Evolutionary conservation across 1,284 basidiomycete genomes (phyloP).

Genomic region (Ceratobasidium sp.): DNA sequence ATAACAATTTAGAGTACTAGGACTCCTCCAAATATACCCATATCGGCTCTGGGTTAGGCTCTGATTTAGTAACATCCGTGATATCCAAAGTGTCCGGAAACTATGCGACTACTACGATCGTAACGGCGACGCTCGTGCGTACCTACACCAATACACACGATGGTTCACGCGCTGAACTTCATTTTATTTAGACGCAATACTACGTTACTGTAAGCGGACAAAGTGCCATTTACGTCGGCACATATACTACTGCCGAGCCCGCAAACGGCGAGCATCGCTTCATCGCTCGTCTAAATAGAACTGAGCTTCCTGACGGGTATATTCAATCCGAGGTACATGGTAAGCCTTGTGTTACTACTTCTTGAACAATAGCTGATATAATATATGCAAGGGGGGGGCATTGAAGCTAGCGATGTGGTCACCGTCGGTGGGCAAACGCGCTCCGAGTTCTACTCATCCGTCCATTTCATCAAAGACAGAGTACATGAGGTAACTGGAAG

Average conservation of each 20-base stretch:
- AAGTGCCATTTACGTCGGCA: constrained; percentile 46
- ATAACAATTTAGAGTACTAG: constrained; percentile 42
- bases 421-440: too few relatives aligned
- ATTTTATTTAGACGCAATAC: constrained; percentile 40
- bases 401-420: too few relatives aligned
- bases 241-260: constrained; percentile 56
- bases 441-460: constrained; percentile 68
- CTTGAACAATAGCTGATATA: too few relatives aligned
- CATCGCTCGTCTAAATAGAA: constrained; percentile 63
- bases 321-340: constrained; percentile 58
- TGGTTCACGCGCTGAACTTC: too few relatives aligned
- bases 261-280: constrained; percentile 64
- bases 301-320: constrained; percentile 60
- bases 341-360: too few relatives aligned
- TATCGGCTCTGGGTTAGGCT: constrained; percentile 43
- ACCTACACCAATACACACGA: too few relatives aligned
- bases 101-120: constrained; percentile 33
- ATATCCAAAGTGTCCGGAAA: constrained; percentile 32
- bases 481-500: too few relatives aligned
- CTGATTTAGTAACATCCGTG: constrained; percentile 36
- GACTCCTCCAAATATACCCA: constrained; percentile 38
- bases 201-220: constrained; percentile 44
- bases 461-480: too few relatives aligned
- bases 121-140: constrained; percentile 37
- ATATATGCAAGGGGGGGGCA: too few relatives aligned